These are phyloP conservation scores for Zoysia pacifica DNA, from an alignment of 176 grass and related monocot genomes.

Conservation along the genomic window DNA sequence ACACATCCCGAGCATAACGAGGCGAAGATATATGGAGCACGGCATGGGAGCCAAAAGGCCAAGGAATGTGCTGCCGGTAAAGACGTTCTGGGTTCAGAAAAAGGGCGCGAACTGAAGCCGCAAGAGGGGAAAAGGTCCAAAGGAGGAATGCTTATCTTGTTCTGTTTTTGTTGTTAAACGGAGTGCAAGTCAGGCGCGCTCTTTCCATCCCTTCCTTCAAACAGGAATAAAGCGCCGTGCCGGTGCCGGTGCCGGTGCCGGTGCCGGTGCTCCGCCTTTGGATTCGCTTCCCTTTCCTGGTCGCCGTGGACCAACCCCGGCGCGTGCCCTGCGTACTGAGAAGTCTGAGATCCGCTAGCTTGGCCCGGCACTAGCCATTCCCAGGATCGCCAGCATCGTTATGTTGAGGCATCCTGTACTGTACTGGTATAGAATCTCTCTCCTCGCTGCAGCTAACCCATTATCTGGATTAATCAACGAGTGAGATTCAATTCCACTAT, in stretches of 20 bases:
- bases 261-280: not conserved
- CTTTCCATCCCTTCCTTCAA: not conserved
- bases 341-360: not conserved
- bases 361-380: constrained; percentile 3
- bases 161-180: constrained; percentile 41
- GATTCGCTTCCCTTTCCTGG: not conserved
- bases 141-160: constrained; percentile 17
- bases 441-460: not conserved
- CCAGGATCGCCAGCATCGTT: constrained; percentile 33
- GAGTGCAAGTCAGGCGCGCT: constrained; percentile 45
- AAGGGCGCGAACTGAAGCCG: not conserved
- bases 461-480: not conserved
- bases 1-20: too few species aligned
- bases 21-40: not conserved
- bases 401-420: constrained; percentile 10
- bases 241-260: too few species aligned
- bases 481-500: constrained; percentile 3
- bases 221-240: constrained; percentile 29
- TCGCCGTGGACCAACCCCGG: not conserved
- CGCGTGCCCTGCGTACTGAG: not conserved
- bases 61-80: constrained; percentile 24
- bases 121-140: not conserved
- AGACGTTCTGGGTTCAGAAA: not conserved
- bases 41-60: constrained; percentile 18
- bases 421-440: not conserved